Percentiles rank a stretch among this genome's conserved stretches.
Evolutionary conservation across 345 rosid species (phyloP).

Genomic region (Physaria fendleri): DNA sequence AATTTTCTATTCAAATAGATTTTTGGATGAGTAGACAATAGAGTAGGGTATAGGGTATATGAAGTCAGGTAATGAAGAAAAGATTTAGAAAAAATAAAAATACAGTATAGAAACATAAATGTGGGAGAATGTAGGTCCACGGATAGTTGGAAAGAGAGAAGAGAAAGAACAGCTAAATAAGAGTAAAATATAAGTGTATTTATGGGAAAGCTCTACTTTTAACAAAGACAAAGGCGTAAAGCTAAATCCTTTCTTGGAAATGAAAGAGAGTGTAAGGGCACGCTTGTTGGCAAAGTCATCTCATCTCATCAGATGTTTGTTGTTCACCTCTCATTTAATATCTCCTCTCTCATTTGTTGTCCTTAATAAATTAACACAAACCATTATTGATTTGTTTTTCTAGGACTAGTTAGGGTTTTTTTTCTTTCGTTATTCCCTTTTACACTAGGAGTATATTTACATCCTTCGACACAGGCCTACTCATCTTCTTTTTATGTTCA

Average conservation of each 20-base stretch:
- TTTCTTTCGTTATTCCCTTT: conserved; percentile 31
- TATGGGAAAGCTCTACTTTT: conserved; percentile 49
- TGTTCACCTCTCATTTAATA: conserved; percentile 27
- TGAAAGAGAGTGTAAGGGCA: conserved; percentile 61
- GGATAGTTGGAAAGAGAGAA: conserved; percentile 13
- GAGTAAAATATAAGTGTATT: conserved; percentile 2
- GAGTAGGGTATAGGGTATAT: neutral
- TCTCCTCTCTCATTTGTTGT: conserved; percentile 1
- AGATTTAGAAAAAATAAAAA: neutral
- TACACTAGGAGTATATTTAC: too few species aligned
- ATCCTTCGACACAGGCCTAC: conserved; percentile 32
- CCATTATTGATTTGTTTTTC: neutral
- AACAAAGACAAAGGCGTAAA: conserved; percentile 46
- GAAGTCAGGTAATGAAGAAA: neutral
- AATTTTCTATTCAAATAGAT: too few species aligned
- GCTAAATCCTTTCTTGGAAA: conserved; percentile 72
- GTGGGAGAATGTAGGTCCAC: conserved; percentile 30
- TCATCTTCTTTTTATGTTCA: conserved; percentile 31
- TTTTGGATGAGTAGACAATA: neutral
- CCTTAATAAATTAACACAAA: conserved; percentile 10
- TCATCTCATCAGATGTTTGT: too few species aligned
- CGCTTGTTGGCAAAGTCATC: conserved; percentile 38
- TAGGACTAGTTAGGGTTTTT: conserved; percentile 14
- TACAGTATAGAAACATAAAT: neutral
- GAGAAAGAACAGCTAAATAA: neutral